phyloP scores from a whole-genome alignment of 805 yeast species.

The Yamadazyma philogaea region DNA sequence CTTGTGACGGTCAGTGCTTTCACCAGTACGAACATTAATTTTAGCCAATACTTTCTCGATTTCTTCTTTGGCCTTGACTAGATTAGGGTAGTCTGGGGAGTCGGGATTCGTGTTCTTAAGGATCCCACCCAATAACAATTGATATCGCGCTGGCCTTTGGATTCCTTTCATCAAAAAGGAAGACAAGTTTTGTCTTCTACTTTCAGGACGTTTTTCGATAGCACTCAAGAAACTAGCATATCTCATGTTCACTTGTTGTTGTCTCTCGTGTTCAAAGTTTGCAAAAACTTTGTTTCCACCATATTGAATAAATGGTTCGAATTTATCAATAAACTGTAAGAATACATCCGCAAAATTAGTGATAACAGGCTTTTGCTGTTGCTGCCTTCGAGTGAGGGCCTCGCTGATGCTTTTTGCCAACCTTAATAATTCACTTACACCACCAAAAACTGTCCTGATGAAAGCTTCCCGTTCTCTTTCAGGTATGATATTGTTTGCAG shows the following conservation, averaged over 20 bases:
- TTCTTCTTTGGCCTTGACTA: slow-evolving; percentile 70
- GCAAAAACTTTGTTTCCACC: slow-evolving; percentile 96
- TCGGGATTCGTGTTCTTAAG: slow-evolving; percentile 78
- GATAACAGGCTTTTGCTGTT: slow-evolving; percentile 80
- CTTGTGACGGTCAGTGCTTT: slow-evolving; percentile 87
- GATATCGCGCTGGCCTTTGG: slow-evolving; percentile 93
- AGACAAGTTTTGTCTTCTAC: slow-evolving; percentile 84
- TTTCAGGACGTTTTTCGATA: slow-evolving; percentile 78
- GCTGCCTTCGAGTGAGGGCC: slow-evolving; percentile 77
- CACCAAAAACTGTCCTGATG: slow-evolving; percentile 86
- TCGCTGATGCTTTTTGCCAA: slow-evolving; percentile 85
- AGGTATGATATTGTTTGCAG: slow-evolving; percentile 72
- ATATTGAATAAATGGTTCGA: slow-evolving; percentile 89
- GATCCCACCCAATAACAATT: slow-evolving; percentile 76
- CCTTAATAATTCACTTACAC: slow-evolving; percentile 80
- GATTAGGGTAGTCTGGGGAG: slow-evolving; percentile 64
- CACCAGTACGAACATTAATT: slow-evolving; percentile 87
- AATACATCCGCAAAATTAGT: slow-evolving; percentile 85
- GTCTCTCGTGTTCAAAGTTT: slow-evolving; percentile 91
- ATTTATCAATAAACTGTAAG: slow-evolving; percentile 75
- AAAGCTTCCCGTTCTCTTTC: slow-evolving; percentile 87
- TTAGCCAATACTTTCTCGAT: slow-evolving; percentile 71
- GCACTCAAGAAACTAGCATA: slow-evolving; percentile 94
- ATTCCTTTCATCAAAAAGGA: slow-evolving; percentile 94
- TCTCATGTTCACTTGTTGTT: slow-evolving; percentile 81